Evolutionary conservation across 441 rosid genomes (phyloP).

Genomic region (Bocquillonia castaneifolia): DNA sequence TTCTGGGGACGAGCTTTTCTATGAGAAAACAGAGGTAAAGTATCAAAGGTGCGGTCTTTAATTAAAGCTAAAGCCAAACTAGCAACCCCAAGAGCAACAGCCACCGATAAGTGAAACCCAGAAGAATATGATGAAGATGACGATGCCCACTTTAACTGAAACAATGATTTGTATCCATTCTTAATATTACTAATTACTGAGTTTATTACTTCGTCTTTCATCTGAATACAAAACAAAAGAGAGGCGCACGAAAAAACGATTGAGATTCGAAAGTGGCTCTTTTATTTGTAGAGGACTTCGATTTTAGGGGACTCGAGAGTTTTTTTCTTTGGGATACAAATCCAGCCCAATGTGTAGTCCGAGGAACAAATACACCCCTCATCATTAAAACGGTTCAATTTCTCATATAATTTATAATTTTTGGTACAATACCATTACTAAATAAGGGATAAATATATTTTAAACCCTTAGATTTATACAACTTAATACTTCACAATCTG

Average conservation of each 20-base stretch:
- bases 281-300: background rate
- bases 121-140: conserved; percentile 33
- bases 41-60: conserved; percentile 37
- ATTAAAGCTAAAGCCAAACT: conserved; percentile 42
- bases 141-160: conserved; percentile 33
- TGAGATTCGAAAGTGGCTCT: too few relatives aligned
- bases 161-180: conserved; percentile 27
- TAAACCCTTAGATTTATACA: too few relatives aligned
- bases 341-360: too few relatives aligned
- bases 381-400: too few relatives aligned
- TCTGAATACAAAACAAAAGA: background rate
- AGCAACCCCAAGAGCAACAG: conserved; percentile 44
- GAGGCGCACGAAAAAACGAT: too few relatives aligned
- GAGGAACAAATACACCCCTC: too few relatives aligned
- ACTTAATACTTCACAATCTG: too few relatives aligned
- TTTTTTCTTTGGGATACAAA: too few relatives aligned
- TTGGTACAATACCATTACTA: too few relatives aligned
- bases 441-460: too few relatives aligned
- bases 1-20: conserved; percentile 25
- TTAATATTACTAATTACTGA: conserved; percentile 21
- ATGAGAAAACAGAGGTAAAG: conserved; percentile 28
- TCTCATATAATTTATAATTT: too few relatives aligned
- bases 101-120: conserved; percentile 41
- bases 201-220: conserved; percentile 13
- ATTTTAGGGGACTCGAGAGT: too few relatives aligned